Conservation (phyloP, 345 rosid genomes). For the Dipteronia dyeriana region DNA sequence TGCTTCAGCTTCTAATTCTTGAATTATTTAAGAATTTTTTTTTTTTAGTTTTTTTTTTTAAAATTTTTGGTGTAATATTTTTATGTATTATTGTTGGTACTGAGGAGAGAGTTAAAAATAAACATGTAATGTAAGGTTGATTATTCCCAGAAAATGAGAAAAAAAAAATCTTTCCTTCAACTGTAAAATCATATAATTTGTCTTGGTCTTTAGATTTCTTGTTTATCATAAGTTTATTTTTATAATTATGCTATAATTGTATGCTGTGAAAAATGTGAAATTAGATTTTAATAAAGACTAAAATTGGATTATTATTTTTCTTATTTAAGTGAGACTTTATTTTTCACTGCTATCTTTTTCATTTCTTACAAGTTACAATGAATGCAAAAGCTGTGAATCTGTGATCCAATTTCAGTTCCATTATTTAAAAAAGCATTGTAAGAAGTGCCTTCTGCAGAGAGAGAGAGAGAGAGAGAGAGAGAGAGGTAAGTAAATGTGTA, state of each 20-base stretch:
- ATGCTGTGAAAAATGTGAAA: too few species aligned
- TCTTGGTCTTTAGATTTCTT: background rate
- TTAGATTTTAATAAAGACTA: too few species aligned
- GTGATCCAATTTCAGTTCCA: constrained; percentile 20
- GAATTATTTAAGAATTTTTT: constrained; percentile 8
- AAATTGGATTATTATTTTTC: too few species aligned
- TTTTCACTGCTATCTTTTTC: too few species aligned
- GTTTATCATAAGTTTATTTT: background rate
- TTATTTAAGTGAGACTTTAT: too few species aligned
- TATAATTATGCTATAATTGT: constrained; percentile 10
- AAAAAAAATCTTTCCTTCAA: constrained; percentile 34
- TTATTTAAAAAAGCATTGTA: constrained; percentile 17
- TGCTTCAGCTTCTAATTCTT: constrained; percentile 51
- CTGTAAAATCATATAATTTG: constrained; percentile 26
- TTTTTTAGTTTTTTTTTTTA: background rate
- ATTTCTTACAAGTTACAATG: constrained; percentile 4
- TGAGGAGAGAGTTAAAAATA: constrained; percentile 21
- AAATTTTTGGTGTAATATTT: constrained; percentile 36
- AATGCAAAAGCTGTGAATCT: constrained; percentile 17
- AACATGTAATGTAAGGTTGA: constrained; percentile 40
- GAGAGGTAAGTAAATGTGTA: background rate
- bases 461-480: background rate
- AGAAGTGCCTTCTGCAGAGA: constrained; percentile 12
- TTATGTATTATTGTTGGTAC: constrained; percentile 30
- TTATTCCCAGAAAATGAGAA: constrained; percentile 34